Conservation (phyloP, 202 grass and related monocot genomes). For the Tripidium arundinaceum region DNA sequence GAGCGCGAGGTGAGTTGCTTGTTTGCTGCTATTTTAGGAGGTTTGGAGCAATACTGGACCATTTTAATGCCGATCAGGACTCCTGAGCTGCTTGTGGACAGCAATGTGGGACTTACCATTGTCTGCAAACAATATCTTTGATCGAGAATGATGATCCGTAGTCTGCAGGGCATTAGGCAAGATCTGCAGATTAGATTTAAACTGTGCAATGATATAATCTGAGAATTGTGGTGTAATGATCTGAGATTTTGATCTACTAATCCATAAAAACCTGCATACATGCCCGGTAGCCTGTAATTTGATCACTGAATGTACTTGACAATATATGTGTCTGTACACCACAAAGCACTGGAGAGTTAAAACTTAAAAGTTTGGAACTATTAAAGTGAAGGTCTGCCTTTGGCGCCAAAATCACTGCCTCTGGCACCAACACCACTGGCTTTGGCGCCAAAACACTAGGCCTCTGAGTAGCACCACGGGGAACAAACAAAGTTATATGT, state of each 20-base stretch:
- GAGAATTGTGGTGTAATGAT: neutral
- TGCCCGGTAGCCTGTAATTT: neutral
- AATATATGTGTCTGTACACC: neutral
- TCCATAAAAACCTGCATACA: neutral
- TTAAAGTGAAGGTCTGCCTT: too few species aligned
- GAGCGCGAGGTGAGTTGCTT: slow-evolving; percentile 69
- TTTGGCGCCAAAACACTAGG: too few species aligned
- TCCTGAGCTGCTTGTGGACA: neutral
- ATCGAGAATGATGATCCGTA: neutral
- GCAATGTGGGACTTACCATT: neutral
- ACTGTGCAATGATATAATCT: neutral
- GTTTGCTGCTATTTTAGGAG: neutral
- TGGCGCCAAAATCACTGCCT: too few species aligned
- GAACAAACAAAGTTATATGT: too few species aligned
- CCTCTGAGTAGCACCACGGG: too few species aligned
- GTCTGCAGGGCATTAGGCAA: neutral
- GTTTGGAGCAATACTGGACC: neutral
- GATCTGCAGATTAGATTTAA: neutral
- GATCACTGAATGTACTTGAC: neutral
- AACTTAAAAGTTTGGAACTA: slow-evolving; percentile 19
- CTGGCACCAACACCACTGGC: too few species aligned
- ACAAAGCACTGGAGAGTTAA: neutral
- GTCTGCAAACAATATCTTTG: neutral
- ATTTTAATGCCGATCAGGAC: neutral
- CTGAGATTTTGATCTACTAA: neutral